These are phyloP conservation scores for Pterocarpus macrocarpus DNA, from an alignment of 306 rosid genomes.

Conservation along the genomic window DNA sequence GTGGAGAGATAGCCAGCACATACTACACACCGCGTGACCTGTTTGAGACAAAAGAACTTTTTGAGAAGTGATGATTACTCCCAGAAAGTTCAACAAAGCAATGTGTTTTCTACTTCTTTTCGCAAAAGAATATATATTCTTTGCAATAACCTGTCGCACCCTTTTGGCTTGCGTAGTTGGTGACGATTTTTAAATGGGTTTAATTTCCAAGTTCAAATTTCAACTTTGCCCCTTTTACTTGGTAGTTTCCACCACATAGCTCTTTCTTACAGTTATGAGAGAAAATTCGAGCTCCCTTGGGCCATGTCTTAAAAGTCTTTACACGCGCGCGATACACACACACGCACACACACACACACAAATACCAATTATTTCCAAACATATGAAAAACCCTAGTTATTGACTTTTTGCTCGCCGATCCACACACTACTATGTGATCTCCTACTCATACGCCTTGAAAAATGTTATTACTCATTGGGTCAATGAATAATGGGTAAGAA, in stretches of 20 bases:
- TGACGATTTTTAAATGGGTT: slow-evolving; percentile 32
- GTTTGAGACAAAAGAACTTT: slow-evolving; percentile 32
- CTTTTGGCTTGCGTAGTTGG: slow-evolving; percentile 39
- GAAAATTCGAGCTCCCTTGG: not conserved
- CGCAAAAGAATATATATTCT: not conserved
- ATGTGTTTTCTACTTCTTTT: slow-evolving; percentile 36
- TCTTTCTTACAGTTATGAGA: slow-evolving; percentile 21
- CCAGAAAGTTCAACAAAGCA: slow-evolving; percentile 53
- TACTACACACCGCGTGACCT: slow-evolving; percentile 36
- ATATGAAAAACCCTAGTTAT: slow-evolving; percentile 34
- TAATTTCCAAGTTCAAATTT: slow-evolving; percentile 19
- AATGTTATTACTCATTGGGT: slow-evolving; percentile 11
- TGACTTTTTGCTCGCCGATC: slow-evolving; percentile 35
- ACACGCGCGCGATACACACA: too few relatives aligned
- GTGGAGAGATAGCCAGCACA: slow-evolving; percentile 40
- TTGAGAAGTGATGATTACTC: slow-evolving; percentile 46
- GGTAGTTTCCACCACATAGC: not conserved
- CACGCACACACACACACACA: too few relatives aligned
- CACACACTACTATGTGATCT: slow-evolving; percentile 31
- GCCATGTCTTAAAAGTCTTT: not conserved
- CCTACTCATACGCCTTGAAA: slow-evolving; percentile 50
- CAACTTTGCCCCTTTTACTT: slow-evolving; percentile 29
- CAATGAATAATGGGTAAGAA: slow-evolving; percentile 26
- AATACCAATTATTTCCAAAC: not conserved
- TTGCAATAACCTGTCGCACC: slow-evolving; percentile 51